A percentile compares a stretch with the other conserved stretches of the same genome.
Evolutionary conservation across 257 asterid genomes (phyloP).

Genomic region (Jacaranda mimosifolia): DNA sequence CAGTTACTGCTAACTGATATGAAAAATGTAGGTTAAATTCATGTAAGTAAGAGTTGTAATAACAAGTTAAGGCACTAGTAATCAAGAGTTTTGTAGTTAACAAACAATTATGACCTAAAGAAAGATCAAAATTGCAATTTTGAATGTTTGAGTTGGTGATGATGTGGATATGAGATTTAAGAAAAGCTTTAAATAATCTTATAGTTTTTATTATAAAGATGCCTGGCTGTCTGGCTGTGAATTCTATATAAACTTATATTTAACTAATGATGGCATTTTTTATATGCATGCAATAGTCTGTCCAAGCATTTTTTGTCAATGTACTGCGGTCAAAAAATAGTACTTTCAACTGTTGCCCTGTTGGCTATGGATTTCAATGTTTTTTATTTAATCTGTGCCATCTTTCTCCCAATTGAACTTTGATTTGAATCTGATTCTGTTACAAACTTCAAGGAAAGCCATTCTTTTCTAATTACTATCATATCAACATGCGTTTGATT

Average conservation of each 20-base stretch:
- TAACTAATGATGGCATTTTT: background rate
- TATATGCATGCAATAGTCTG: background rate
- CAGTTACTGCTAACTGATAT: background rate
- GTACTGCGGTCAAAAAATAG: background rate
- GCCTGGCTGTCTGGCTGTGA: background rate
- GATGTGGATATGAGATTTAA: background rate
- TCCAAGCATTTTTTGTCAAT: background rate
- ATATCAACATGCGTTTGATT: background rate
- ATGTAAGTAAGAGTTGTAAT: background rate
- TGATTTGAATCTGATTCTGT: slow-evolving; percentile 6
- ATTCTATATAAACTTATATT: background rate
- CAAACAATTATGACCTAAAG: no score
- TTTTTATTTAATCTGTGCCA: slow-evolving; percentile 1
- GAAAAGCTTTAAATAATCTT: no score
- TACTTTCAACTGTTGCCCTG: background rate
- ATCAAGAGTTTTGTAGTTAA: background rate
- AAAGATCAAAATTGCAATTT: background rate
- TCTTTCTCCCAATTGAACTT: background rate
- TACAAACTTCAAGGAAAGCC: background rate
- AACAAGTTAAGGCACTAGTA: background rate
- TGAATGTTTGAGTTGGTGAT: background rate
- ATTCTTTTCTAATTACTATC: no score
- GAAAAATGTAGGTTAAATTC: background rate
- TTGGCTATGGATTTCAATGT: background rate
- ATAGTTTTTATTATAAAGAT: background rate